Evolutionary conservation across 2,329 filamentous ascomycete species (phyloP).

Genomic region (Anthostomella pinea): DNA sequence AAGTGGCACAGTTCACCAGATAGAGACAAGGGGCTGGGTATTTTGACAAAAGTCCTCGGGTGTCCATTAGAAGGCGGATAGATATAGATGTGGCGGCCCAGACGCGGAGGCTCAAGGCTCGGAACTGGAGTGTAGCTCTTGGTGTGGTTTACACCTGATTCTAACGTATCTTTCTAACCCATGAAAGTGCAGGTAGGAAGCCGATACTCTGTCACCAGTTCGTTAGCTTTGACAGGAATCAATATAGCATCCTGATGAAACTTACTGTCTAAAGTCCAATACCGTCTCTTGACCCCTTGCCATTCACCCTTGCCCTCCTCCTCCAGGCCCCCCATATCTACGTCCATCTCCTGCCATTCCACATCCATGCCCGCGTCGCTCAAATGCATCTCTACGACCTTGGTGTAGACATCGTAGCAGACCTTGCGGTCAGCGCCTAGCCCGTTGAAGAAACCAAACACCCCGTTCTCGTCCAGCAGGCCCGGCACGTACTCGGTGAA

Average conservation of each 20-base stretch:
- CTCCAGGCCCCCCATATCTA: slow-evolving; percentile 65
- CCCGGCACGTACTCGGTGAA: slow-evolving; percentile 85
- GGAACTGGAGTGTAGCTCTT: slow-evolving; percentile 5
- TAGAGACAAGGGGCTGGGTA: slow-evolving; percentile 11
- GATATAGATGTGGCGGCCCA: slow-evolving; percentile 12
- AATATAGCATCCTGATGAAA: slow-evolving; percentile 14
- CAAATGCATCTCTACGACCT: slow-evolving; percentile 87
- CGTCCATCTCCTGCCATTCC: slow-evolving; percentile 75
- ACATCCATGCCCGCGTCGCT: slow-evolving; percentile 86
- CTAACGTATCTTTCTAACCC: slow-evolving; percentile 41
- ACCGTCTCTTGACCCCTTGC: slow-evolving; percentile 82
- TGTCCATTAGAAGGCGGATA: slow-evolving; percentile 19
- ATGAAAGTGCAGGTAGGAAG: slow-evolving; percentile 74
- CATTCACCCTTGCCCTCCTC: slow-evolving; percentile 72
- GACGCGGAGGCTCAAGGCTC: slow-evolving; percentile 1
- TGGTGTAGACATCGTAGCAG: slow-evolving; percentile 94
- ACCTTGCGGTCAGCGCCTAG: slow-evolving; percentile 88
- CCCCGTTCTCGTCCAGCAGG: slow-evolving; percentile 67
- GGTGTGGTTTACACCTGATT: slow-evolving; percentile 1
- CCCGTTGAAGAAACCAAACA: slow-evolving; percentile 87
- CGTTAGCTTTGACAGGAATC: slow-evolving; percentile 21
- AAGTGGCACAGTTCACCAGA: slow-evolving; percentile 3
- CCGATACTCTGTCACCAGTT: slow-evolving; percentile 56
- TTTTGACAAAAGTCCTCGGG: slow-evolving; percentile 6
- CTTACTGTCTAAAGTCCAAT: slow-evolving; percentile 80